Evolutionary conservation across 2,329 filamentous ascomycete genomes (phyloP), one percentile per base, ranked within the genome.

Genomic region (Colletotrichum spinosum): DNA sequence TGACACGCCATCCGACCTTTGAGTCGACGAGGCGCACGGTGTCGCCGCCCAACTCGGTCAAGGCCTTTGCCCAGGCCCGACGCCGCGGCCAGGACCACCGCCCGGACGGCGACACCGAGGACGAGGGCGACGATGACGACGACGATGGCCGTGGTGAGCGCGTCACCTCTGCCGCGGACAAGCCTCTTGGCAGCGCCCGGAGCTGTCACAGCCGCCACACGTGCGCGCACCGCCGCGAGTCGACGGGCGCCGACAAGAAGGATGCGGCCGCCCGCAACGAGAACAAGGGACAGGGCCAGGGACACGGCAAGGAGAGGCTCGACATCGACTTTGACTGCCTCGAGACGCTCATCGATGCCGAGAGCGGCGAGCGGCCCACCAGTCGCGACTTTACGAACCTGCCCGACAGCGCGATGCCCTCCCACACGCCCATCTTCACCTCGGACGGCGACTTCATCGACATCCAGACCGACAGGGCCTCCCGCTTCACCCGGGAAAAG

Each of bases 291-390:
- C 17, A 17, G 17, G 17, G 17, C 2, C 17, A 17, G 17, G 17
- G 17, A 64, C 77, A 79, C 52, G 78, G 79, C 25, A 87, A 90
- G 10, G 89, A 92, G 66, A 91, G 92, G 72, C 88, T 94, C 2
- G 89, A 92, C 63, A 93, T 94, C 71, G 94, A 98, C 76, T 98
- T 95, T 72, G 94, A 97, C 73, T 94, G 94, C 70, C 84, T 98
- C 38, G 95, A 98, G 76, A 93, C 93, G 69, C 97, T 97, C 71
- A 92, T 97, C 55, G 84, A 91, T 45, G 83, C 81, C 35, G 86
- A 87, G n/a, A 53, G 46, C 34, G 25, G 17, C 1, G 49, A 48
- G 5, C 10, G 13, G 1, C n/a, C 38, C 2, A 15, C 4, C 41
- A 44, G 44, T 35, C 8, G 72, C 77, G 83, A 73, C 81, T 81